phyloP scores from a whole-genome alignment of 2,329 filamentous ascomycete genomes.

The Scopulariopsis brevicaulis region DNA sequence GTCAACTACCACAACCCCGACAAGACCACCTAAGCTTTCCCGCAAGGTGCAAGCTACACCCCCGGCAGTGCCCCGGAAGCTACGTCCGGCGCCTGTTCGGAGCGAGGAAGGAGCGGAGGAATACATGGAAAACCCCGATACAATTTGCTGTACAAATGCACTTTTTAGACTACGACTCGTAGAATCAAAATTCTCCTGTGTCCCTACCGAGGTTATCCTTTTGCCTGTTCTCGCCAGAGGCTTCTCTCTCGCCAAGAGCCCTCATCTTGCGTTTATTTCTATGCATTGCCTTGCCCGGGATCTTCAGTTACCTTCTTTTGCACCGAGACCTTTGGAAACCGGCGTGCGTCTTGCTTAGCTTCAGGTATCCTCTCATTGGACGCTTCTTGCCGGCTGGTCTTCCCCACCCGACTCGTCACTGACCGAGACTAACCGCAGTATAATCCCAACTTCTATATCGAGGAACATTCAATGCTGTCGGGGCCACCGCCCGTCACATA shows the following conservation, averaged over 20 bases:
- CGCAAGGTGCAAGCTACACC: not conserved
- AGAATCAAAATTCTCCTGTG: constrained; percentile 2
- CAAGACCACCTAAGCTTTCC: constrained; percentile 33
- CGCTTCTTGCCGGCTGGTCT: too few relatives aligned
- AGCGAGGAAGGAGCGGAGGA: not conserved
- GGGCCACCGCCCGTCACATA: too few relatives aligned
- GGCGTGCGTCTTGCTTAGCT: too few relatives aligned
- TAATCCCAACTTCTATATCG: too few relatives aligned
- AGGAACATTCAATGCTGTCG: too few relatives aligned
- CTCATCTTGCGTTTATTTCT: not conserved
- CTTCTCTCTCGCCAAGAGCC: not conserved
- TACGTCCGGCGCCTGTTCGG: not conserved
- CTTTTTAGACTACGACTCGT: constrained; percentile 1
- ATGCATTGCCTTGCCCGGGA: too few relatives aligned
- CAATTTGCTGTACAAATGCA: constrained; percentile 1
- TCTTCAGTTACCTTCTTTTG: too few relatives aligned
- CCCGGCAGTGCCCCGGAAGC: not conserved
- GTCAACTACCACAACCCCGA: constrained; percentile 98
- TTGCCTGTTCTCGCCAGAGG: not conserved
- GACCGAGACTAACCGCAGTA: too few relatives aligned
- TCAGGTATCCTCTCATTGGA: too few relatives aligned
- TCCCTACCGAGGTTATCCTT: not conserved
- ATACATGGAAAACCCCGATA: not conserved
- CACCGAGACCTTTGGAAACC: too few relatives aligned
- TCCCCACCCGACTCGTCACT: too few relatives aligned